Evolutionary conservation across 257 asterid species (phyloP).

Genomic region (Fraxinus anomala): DNA sequence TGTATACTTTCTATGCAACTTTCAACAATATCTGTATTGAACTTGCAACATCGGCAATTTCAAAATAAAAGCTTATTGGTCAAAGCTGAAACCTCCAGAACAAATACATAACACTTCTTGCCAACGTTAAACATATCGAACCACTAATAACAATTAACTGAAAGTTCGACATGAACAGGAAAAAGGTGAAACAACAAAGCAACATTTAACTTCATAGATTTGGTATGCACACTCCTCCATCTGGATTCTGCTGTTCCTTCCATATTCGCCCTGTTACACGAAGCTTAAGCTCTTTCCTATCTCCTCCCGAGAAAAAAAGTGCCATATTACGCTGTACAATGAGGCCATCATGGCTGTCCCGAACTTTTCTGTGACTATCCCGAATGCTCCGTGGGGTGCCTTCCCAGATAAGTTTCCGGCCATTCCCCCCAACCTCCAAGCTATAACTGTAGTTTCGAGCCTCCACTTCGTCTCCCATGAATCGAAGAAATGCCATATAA

Average conservation of each 20-base stretch:
- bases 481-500: constrained; percentile 57
- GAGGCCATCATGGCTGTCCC: constrained; percentile 66
- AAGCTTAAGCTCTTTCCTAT: constrained; percentile 56
- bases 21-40: neutral
- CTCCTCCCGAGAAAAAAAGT: constrained; percentile 57
- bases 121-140: constrained; percentile 15
- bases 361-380: constrained; percentile 57
- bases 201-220: constrained; percentile 39
- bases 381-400: constrained; percentile 62
- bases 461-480: constrained; percentile 55
- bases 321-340: constrained; percentile 55
- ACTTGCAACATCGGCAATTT: neutral
- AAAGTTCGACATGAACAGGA: constrained; percentile 7
- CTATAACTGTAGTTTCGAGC: constrained; percentile 58
- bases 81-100: neutral
- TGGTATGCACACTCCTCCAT: constrained; percentile 50
- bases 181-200: neutral
- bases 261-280: constrained; percentile 56
- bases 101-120: constrained; percentile 16
- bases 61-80: neutral
- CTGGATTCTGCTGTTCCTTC: constrained; percentile 52
- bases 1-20: neutral
- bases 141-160: neutral
- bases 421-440: constrained; percentile 63
- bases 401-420: constrained; percentile 56